These are phyloP conservation scores for Lachnellula occidentalis DNA, from an alignment of 2,329 filamentous ascomycete species.

Conservation along the genomic window DNA sequence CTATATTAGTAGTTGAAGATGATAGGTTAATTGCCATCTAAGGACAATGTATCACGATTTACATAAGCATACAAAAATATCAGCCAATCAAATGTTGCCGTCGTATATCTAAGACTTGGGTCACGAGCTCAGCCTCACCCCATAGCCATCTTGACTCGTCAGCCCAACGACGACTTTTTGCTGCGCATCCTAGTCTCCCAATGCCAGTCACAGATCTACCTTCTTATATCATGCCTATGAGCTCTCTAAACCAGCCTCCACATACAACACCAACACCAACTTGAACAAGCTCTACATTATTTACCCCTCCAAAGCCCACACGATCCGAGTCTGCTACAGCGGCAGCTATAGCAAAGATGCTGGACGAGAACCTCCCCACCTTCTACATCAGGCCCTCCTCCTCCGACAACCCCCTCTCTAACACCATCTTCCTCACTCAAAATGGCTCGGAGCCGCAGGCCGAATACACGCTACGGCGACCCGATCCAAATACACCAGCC, in stretches of 20 bases:
- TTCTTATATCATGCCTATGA: background rate
- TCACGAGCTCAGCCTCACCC: conserved; percentile 12
- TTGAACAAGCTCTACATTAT: background rate
- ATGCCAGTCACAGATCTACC: background rate
- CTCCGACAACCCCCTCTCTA: conserved; percentile 49
- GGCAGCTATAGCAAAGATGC: conserved; percentile 49
- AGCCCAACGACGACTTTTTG: conserved; percentile 4
- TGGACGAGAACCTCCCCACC: conserved; percentile 89
- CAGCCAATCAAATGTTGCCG: no score
- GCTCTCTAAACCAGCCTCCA: background rate
- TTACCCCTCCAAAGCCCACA: background rate
- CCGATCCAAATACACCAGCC: conserved; percentile 62
- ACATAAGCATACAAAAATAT: no score
- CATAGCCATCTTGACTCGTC: conserved; percentile 11
- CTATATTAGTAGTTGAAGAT: no score
- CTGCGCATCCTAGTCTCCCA: conserved; percentile 3
- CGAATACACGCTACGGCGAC: conserved; percentile 73
- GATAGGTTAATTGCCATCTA: no score
- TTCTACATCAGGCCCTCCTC: conserved; percentile 47
- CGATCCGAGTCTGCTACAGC: conserved; percentile 5
- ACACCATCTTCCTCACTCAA: conserved; percentile 53
- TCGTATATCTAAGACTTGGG: no score
- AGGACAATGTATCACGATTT: no score
- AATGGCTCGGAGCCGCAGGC: conserved; percentile 76
- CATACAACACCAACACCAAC: conserved; percentile 4